phyloP scores from a whole-genome alignment of 2,329 filamentous ascomycete species.

The Exophiala viscosa region DNA sequence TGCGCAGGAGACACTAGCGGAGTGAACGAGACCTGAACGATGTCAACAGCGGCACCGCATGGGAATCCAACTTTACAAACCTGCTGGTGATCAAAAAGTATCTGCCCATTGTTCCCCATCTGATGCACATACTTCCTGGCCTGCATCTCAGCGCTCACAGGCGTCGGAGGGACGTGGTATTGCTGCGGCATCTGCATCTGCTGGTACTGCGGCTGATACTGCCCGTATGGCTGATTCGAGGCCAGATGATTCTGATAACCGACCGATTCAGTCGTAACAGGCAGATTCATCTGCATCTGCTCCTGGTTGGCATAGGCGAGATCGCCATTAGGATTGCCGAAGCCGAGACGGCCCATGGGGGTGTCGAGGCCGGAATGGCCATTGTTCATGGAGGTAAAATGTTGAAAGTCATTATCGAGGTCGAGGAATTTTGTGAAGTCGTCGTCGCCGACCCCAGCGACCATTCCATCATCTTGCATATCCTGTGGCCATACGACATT shows the following conservation, averaged over 20 bases:
- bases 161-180: constrained; percentile 41
- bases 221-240: constrained; percentile 26
- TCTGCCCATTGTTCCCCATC: constrained; percentile 37
- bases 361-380: constrained; percentile 36
- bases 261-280: constrained; percentile 6
- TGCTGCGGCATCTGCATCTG: constrained; percentile 29
- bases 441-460: constrained; percentile 40
- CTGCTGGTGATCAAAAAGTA: constrained; percentile 44
- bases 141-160: constrained; percentile 49
- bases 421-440: constrained; percentile 50
- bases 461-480: constrained; percentile 39
- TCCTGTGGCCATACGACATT: constrained; percentile 38
- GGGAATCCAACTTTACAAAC: constrained; percentile 22
- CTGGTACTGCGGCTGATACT: constrained; percentile 30
- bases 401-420: constrained; percentile 46
- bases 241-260: constrained; percentile 25
- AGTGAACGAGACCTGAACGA: constrained; percentile 45
- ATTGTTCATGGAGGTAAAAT: constrained; percentile 38
- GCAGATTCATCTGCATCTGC: constrained; percentile 30
- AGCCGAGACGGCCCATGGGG: constrained; percentile 38
- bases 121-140: constrained; percentile 40
- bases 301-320: constrained; percentile 12
- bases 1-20: constrained; percentile 50
- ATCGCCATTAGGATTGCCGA: constrained; percentile 29
- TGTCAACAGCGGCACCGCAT: constrained; percentile 14